phyloP scores from a whole-genome alignment of 352 stramenopile species.

The Blastocystis sp. region DNA sequence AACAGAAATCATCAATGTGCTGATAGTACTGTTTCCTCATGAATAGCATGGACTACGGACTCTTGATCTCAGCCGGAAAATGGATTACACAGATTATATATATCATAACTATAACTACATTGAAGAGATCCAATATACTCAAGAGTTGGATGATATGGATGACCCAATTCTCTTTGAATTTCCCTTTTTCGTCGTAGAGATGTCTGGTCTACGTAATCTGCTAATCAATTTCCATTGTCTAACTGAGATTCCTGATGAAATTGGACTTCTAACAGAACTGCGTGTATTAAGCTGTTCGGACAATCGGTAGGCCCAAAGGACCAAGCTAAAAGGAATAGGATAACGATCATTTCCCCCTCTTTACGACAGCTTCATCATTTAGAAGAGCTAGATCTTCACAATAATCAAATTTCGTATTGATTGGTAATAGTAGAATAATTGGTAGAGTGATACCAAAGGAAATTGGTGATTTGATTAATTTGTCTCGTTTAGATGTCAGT shows the following conservation, averaged over 20 bases:
- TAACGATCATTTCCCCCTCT: background rate
- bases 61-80: slow-evolving; percentile 48
- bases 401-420: background rate
- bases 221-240: slow-evolving; percentile 33
- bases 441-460: slow-evolving; percentile 7
- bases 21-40: background rate
- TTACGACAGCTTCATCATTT: background rate
- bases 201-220: background rate
- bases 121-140: background rate
- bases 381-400: slow-evolving; percentile 44
- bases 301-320: background rate
- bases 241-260: slow-evolving; percentile 40
- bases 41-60: slow-evolving; percentile 23
- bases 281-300: slow-evolving; percentile 26
- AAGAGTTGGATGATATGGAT: slow-evolving; percentile 16
- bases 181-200: background rate
- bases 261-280: background rate
- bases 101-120: slow-evolving; percentile 12
- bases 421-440: background rate
- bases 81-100: slow-evolving; percentile 64
- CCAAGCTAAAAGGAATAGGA: background rate
- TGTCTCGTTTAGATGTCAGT: slow-evolving; percentile 28
- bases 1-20: background rate
- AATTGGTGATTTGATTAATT: background rate
- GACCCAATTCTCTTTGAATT: slow-evolving; percentile 28